phyloP scores from a whole-genome alignment of 345 rosid species.

The Lumnitzera racemosa region DNA sequence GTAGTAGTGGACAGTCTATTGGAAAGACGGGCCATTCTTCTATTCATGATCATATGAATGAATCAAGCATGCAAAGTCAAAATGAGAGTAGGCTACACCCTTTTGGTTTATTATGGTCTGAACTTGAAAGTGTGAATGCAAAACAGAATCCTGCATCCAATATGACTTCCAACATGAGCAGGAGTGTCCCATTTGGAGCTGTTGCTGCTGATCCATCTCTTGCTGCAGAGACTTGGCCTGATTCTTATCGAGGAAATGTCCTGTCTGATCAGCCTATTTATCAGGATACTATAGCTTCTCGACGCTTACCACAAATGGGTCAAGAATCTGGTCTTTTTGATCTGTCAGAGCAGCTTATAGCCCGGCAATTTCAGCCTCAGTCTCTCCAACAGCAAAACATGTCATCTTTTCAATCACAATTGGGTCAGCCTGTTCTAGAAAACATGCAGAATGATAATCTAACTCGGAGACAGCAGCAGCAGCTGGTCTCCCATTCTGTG shows the following conservation, averaged over 20 bases:
- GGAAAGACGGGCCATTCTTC: conserved; percentile 20
- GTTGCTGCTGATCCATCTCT: conserved; percentile 24
- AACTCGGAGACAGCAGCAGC: conserved; percentile 25
- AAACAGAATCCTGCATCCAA: conserved; percentile 28
- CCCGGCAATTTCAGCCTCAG: conserved; percentile 42
- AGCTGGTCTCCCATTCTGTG: conserved; percentile 29
- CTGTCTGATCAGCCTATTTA: conserved; percentile 22
- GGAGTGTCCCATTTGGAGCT: conserved; percentile 23
- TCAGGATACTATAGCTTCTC: conserved; percentile 36
- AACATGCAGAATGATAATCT: conserved; percentile 36
- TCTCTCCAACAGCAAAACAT: conserved; percentile 37
- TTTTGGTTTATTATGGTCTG: conserved; percentile 58
- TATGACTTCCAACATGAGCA: conserved; percentile 24
- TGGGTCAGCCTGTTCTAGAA: conserved; percentile 32
- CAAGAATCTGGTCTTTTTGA: conserved; percentile 38
- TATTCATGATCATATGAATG: conserved; percentile 21
- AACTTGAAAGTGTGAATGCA: conserved; percentile 41
- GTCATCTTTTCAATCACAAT: conserved; percentile 28
- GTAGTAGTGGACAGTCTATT: conserved; percentile 26
- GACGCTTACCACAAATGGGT: conserved; percentile 24
- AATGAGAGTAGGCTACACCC: conserved; percentile 44
- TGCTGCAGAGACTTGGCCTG: conserved; percentile 35
- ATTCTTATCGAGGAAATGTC: conserved; percentile 28
- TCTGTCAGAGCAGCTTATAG: conserved; percentile 37
- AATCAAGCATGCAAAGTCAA: conserved; percentile 23